Conservation (phyloP, 2,329 filamentous ascomycete genomes). For the Trichophyton mentagrophytes region DNA sequence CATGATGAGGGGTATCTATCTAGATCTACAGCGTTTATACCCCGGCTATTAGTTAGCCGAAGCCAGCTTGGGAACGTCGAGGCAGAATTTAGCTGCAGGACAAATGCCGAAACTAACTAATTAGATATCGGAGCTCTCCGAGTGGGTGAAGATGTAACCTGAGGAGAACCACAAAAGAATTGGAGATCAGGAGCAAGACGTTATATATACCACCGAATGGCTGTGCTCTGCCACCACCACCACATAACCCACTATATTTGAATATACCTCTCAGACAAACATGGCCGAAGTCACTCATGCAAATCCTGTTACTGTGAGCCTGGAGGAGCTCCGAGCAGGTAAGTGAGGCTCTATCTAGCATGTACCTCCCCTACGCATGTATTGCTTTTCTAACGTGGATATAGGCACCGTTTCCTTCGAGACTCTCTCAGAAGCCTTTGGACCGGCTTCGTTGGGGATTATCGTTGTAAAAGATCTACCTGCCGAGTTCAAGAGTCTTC, state of each 20-base stretch:
- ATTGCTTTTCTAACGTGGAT: neutral
- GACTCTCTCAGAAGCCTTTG: conserved; percentile 57
- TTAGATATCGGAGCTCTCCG: neutral
- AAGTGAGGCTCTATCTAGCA: conserved; percentile 24
- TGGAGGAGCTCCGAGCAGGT: conserved; percentile 32
- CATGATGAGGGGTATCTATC: too few relatives aligned
- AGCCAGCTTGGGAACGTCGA: neutral
- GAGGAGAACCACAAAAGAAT: neutral
- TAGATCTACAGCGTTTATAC: too few relatives aligned
- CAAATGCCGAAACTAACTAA: neutral
- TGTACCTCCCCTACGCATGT: neutral
- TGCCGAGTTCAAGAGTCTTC: conserved; percentile 54
- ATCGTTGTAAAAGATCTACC: conserved; percentile 85
- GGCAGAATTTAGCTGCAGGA: neutral
- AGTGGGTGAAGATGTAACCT: neutral
- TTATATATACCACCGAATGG: neutral
- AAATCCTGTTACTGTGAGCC: conserved; percentile 36
- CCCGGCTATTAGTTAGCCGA: too few relatives aligned
- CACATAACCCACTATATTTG: neutral
- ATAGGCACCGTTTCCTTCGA: conserved; percentile 31
- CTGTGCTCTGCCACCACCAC: neutral
- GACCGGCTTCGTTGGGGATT: conserved; percentile 79
- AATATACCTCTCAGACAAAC: neutral
- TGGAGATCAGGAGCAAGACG: neutral
- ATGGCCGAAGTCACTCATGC: conserved; percentile 10